Percentiles rank a stretch among this genome's conserved stretches.
These are phyloP conservation scores for Hippophae tibetana DNA, from an alignment of 306 rosid species.

Conservation along the genomic window DNA sequence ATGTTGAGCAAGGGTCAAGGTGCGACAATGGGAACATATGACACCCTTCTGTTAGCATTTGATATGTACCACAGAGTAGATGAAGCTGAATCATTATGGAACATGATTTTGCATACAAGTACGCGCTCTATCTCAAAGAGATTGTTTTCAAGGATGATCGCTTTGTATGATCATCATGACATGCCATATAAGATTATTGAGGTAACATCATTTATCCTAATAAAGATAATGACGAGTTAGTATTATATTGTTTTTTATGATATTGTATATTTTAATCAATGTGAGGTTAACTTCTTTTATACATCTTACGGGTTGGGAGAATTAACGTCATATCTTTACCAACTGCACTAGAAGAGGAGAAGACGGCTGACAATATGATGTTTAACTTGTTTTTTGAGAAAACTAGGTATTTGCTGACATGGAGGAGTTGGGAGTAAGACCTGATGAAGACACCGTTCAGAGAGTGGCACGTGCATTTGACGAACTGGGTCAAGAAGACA, in stretches of 20 bases:
- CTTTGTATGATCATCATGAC: slow-evolving; percentile 68
- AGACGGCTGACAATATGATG: too few species aligned
- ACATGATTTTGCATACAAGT: slow-evolving; percentile 71
- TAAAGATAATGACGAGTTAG: too few species aligned
- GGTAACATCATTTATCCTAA: slow-evolving; percentile 21
- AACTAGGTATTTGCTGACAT: slow-evolving; percentile 79
- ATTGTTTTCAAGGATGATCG: slow-evolving; percentile 76
- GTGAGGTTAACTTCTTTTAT: too few species aligned
- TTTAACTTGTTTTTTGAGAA: slow-evolving; percentile 8
- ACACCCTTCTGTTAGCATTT: slow-evolving; percentile 81
- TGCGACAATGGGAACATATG: slow-evolving; percentile 85
- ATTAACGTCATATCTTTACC: too few species aligned
- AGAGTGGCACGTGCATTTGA: slow-evolving; percentile 55
- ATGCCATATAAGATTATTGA: slow-evolving; percentile 54
- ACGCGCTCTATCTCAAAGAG: slow-evolving; percentile 66
- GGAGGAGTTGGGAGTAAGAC: slow-evolving; percentile 72
- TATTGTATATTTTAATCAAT: too few species aligned
- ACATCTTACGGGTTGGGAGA: too few species aligned
- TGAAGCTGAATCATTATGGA: slow-evolving; percentile 95
- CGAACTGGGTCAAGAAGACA: slow-evolving; percentile 59
- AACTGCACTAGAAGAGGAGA: too few species aligned
- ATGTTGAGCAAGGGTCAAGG: slow-evolving; percentile 97
- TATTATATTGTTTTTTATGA: too few species aligned
- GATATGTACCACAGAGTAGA: slow-evolving; percentile 74
- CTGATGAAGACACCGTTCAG: slow-evolving; percentile 79